Evolutionary conservation across 140 eudicot species (phyloP), one percentile per base, ranked within the genome.

Genomic region (Bidens hawaiensis): DNA sequence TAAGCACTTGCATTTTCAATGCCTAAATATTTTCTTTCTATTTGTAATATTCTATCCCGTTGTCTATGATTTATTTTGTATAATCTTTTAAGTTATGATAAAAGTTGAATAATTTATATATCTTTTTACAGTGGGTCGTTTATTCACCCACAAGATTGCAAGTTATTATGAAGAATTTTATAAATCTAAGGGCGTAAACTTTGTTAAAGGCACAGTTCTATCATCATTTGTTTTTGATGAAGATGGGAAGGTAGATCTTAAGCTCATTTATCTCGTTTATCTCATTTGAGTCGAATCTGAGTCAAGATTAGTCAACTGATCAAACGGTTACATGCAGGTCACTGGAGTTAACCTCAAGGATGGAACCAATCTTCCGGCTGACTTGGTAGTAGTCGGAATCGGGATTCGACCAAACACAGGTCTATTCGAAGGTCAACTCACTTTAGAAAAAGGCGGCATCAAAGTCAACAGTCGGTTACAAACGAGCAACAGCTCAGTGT

Each of bases 341-440:
- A 79, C 79, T 3, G 95, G 85, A 42, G 99, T 88, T 67, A 85
- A 93, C 65, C 94, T 93, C 3, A 83, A 80, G 73, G 95, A 85
- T 51, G 99, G 99, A 26, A 81, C 48, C 55, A 67, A 78, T 19
- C 87, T 93, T 53, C 88, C 93, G 25, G 89, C 96, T 7, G 95
- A 93, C 52, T 72, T 93, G 84, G 99, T 88, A 12, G 87, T 85
- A 0, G 84, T 93, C 10, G 99, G 96, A 22, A 88, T 93, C 24
- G 99, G 99, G 25, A 93, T 88, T 66, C 96, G 95, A 27, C 95
- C 99, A 56, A 88, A 93, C 68, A 87, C 99, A 11, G 78, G 93
- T 68, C 77, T 93, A 11, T 93, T 93, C 18, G 95, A 93, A 79
- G 96, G 96, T 55, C 99, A 88, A 77, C 84, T 93, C 19, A 78